Percentiles rank a stretch among this genome's conserved stretches.
phyloP scores from a whole-genome alignment of 129 eudicot genomes.

The Flaveria brownii region DNA sequence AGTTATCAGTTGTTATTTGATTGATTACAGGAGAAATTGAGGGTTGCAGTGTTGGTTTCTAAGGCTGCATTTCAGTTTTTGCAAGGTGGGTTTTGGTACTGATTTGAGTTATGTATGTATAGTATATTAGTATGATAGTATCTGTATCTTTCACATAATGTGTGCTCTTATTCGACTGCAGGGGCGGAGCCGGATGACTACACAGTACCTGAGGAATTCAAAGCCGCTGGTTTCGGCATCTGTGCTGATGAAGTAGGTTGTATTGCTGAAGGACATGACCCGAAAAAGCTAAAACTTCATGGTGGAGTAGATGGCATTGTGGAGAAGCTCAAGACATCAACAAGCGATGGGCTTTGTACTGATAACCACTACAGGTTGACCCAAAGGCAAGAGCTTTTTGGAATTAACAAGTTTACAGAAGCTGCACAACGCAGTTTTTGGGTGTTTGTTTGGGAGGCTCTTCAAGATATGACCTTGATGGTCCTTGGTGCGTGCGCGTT shows the following conservation, averaged over 20 bases:
- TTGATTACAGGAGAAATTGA: constrained; percentile 68
- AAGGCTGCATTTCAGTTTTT: constrained; percentile 96
- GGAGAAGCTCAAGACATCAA: constrained; percentile 63
- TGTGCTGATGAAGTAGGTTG: constrained; percentile 85
- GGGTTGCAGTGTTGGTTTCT: constrained; percentile 90
- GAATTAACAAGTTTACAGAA: constrained; percentile 78
- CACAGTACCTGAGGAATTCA: constrained; percentile 70
- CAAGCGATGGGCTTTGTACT: constrained; percentile 55
- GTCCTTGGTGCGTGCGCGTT: constrained; percentile 87
- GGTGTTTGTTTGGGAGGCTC: constrained; percentile 98
- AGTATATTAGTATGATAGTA: too few species aligned
- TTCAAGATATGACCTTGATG: constrained; percentile 97
- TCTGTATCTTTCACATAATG: not conserved
- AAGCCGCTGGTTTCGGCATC: constrained; percentile 84
- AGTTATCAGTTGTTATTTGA: not conserved
- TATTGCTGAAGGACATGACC: constrained; percentile 85
- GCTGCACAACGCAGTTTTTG: constrained; percentile 64
- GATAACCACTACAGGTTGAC: constrained; percentile 35
- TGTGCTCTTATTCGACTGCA: not conserved
- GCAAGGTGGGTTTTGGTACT: constrained; percentile 42
- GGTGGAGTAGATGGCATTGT: constrained; percentile 78
- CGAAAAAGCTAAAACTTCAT: constrained; percentile 73
- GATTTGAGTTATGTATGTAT: not conserved
- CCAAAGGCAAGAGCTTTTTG: constrained; percentile 60
- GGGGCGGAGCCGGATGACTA: constrained; percentile 43